Evolutionary conservation across 2,329 filamentous ascomycete genomes (phyloP).

Genomic region (Fusarium incarnatum): DNA sequence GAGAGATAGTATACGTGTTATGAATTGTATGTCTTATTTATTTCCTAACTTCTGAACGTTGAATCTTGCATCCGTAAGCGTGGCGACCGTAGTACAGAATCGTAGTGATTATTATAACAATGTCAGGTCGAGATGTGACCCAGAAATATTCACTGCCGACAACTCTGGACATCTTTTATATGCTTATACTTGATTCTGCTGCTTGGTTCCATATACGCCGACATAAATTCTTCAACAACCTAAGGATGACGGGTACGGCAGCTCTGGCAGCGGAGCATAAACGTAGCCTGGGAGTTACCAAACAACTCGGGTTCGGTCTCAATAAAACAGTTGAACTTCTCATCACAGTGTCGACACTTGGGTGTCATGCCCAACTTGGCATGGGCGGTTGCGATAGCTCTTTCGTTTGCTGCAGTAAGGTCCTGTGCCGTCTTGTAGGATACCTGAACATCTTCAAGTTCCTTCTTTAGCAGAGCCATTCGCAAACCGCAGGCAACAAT

Average conservation of each 20-base stretch:
- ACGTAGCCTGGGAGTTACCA: too few species aligned
- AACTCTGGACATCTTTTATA: not conserved
- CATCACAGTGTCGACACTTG: not conserved
- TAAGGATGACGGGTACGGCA: not conserved
- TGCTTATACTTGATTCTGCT: too few species aligned
- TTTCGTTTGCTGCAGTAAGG: not conserved
- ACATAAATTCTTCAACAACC: too few species aligned
- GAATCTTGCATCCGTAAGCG: not conserved
- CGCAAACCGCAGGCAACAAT: not conserved
- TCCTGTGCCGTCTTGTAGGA: not conserved
- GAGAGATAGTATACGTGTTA: not conserved
- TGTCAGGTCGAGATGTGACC: too few species aligned
- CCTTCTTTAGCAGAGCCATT: not conserved
- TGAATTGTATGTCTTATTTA: not conserved
- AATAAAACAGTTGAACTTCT: not conserved
- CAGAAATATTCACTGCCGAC: too few species aligned
- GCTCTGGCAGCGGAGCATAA: not conserved
- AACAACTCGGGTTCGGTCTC: too few species aligned
- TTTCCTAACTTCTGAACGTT: not conserved
- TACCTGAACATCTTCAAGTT: not conserved
- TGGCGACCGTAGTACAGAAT: not conserved
- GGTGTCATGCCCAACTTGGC: not conserved
- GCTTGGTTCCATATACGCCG: too few species aligned
- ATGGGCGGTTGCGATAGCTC: not conserved
- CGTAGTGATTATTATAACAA: too few species aligned